Conservation (phyloP, 768 basidiomycete genomes). For the Suillus tomentosus region DNA sequence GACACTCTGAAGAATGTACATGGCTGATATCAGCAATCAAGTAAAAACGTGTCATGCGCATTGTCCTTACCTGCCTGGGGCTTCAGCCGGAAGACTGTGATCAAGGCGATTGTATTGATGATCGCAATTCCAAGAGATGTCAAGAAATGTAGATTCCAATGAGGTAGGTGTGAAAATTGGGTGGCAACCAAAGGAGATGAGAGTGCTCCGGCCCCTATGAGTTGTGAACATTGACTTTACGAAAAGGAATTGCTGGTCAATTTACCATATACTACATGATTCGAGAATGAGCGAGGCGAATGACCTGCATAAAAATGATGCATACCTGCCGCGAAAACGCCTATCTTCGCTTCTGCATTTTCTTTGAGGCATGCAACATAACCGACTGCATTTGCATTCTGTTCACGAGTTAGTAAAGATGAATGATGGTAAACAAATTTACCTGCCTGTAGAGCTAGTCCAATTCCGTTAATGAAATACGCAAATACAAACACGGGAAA, state of each 20-base stretch:
- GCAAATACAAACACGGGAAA: conserved; percentile 63
- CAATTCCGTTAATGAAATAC: conserved; percentile 51
- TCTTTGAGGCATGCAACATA: conserved; percentile 62
- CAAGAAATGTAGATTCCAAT: conserved; percentile 83
- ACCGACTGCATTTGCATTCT: conserved; percentile 76
- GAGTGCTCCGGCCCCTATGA: conserved; percentile 63
- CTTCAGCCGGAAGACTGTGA: conserved; percentile 65
- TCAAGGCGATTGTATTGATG: conserved; percentile 52
- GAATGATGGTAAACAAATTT: not conserved
- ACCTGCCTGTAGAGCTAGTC: conserved; percentile 46
- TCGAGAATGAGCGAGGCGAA: not conserved
- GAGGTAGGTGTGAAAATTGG: conserved; percentile 64
- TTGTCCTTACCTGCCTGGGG: conserved; percentile 60
- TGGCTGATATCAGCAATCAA: conserved; percentile 4
- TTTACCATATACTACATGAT: conserved; percentile 5
- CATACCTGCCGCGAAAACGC: conserved; percentile 55
- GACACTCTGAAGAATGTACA: conserved; percentile 44
- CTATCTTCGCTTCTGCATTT: conserved; percentile 65
- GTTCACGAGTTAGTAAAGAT: conserved; percentile 4
- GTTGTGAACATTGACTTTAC: not conserved
- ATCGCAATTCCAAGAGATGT: conserved; percentile 67
- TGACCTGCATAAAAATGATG: not conserved
- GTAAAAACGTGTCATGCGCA: conserved; percentile 1
- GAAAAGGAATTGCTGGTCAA: not conserved
- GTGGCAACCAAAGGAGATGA: conserved; percentile 77